phyloP scores from a whole-genome alignment of 148 eudicot species.

The Amaranthus palmeri region DNA sequence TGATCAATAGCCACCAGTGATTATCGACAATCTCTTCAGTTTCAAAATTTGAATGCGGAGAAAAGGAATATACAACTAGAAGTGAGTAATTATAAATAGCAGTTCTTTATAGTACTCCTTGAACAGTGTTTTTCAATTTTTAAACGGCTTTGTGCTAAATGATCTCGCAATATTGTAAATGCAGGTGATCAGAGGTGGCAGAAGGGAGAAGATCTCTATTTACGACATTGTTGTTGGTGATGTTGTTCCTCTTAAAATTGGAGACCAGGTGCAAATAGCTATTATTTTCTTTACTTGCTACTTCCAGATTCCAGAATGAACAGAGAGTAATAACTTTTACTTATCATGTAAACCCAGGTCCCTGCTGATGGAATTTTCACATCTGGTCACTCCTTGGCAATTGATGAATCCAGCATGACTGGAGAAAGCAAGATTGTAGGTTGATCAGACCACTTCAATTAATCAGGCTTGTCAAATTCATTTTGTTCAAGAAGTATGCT shows the following conservation, averaged over 20 bases:
- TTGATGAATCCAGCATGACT: constrained; percentile 99
- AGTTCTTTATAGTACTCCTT: neutral
- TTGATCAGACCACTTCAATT: constrained; percentile 25
- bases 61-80: constrained; percentile 79
- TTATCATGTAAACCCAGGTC: constrained; percentile 36
- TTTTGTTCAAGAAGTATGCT: constrained; percentile 21
- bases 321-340: neutral
- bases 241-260: constrained; percentile 83
- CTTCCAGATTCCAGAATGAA: neutral
- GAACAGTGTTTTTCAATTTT: neutral
- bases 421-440: constrained; percentile 98
- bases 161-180: neutral
- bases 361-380: constrained; percentile 86
- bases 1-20: constrained; percentile 62
- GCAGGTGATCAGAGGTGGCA: constrained; percentile 83
- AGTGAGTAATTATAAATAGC: constrained; percentile 33
- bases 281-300: neutral
- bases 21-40: constrained; percentile 87
- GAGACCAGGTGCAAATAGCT: constrained; percentile 62
- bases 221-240: constrained; percentile 90
- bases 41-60: constrained; percentile 78
- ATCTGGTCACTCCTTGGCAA: constrained; percentile 71
- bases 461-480: constrained; percentile 1
- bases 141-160: neutral
- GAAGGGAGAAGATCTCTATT: constrained; percentile 82